Conservation (phyloP, 2,329 filamentous ascomycete species). For the Ambrosiella beaveri region DNA sequence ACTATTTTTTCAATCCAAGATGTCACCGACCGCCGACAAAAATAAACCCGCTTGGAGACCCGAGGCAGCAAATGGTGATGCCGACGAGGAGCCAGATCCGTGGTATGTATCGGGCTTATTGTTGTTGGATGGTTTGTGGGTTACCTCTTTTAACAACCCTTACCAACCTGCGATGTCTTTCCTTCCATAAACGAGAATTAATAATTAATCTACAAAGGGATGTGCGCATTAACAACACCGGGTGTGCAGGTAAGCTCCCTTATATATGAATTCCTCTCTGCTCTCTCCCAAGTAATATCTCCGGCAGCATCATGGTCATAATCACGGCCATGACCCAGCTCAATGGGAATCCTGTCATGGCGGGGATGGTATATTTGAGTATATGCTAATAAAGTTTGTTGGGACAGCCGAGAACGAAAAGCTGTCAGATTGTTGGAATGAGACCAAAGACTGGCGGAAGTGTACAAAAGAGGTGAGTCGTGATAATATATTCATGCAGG, state of each 20-base stretch:
- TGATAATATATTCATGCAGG: not conserved
- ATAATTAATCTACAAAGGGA: slow-evolving; percentile 44
- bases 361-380: not conserved
- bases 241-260: slow-evolving; percentile 55
- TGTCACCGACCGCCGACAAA: not conserved
- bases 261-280: not conserved
- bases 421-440: slow-evolving; percentile 89
- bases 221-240: slow-evolving; percentile 92
- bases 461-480: slow-evolving; percentile 70
- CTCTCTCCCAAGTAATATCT: not conserved
- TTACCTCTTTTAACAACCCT: no score
- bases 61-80: slow-evolving; percentile 25
- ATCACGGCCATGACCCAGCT: no score
- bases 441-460: slow-evolving; percentile 86
- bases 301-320: not conserved
- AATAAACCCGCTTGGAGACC: slow-evolving; percentile 15
- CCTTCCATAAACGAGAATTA: not conserved
- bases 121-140: not conserved
- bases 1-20: not conserved
- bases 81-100: slow-evolving; percentile 84
- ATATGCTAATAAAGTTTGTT: not conserved
- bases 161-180: slow-evolving; percentile 12
- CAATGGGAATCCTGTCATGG: not conserved
- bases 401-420: slow-evolving; percentile 63
- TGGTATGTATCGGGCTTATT: slow-evolving; percentile 43